Evolutionary conservation across 106 monocot genomes (phyloP).

Genomic region (Ottelia alismoides): DNA sequence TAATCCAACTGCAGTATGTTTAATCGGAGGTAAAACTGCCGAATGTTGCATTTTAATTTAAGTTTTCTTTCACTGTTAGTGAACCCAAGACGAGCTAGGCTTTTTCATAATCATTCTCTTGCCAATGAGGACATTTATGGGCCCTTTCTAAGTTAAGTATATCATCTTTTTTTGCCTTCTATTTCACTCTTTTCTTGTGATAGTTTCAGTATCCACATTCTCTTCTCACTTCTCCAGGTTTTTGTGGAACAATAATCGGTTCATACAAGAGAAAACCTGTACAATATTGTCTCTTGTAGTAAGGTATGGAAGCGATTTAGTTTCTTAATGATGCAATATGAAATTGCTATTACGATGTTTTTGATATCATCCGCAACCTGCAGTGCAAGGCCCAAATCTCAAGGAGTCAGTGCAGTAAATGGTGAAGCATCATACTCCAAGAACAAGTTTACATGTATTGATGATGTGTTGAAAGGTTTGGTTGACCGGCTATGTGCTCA

Average conservation of each 20-base stretch:
- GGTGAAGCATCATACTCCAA: slow-evolving; percentile 57
- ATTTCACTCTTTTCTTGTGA: too few species aligned
- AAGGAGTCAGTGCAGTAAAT: slow-evolving; percentile 36
- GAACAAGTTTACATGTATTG: slow-evolving; percentile 33
- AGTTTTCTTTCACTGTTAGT: slow-evolving; percentile 30
- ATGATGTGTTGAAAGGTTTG: slow-evolving; percentile 70
- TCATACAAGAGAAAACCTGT: slow-evolving; percentile 95
- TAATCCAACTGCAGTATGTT: too few species aligned
- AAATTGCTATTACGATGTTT: not conserved
- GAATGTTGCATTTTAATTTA: not conserved
- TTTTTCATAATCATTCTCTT: slow-evolving; percentile 82
- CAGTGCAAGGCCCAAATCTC: slow-evolving; percentile 58
- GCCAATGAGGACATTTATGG: slow-evolving; percentile 61
- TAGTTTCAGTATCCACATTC: too few species aligned
- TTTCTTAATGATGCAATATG: not conserved
- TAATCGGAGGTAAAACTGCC: too few species aligned
- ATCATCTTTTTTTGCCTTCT: too few species aligned
- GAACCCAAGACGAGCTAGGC: slow-evolving; percentile 78
- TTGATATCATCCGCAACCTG: slow-evolving; percentile 1
- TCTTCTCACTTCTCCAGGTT: too few species aligned
- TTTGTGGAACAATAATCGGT: slow-evolving; percentile 87
- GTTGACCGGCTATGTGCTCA: slow-evolving; percentile 89
- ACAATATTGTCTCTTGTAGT: slow-evolving; percentile 73
- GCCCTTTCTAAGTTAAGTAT: slow-evolving; percentile 70
- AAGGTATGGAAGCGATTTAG: slow-evolving; percentile 22